A percentile compares a stretch with the other conserved stretches of the same genome.
Conservation (phyloP, 106 monocot genomes). For the Apostasia shenzhenica region DNA sequence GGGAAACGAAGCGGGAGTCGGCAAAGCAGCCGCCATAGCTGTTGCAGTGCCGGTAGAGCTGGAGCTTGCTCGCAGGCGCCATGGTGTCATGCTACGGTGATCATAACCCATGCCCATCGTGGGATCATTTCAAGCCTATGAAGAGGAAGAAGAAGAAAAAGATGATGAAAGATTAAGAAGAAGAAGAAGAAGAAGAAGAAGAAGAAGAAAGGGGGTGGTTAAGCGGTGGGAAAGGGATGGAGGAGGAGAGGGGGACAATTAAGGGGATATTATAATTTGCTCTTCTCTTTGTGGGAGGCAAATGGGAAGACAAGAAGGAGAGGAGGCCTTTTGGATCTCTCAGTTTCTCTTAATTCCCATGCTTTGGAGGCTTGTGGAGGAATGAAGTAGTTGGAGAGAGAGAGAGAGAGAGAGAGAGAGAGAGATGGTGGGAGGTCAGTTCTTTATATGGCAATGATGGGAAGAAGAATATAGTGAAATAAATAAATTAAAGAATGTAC, state of each 20-base stretch:
- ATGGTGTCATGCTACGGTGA: neutral
- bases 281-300: neutral
- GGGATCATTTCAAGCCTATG: too few species aligned
- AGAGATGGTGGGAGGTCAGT: conserved; percentile 4
- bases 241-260: neutral
- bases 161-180: too few species aligned
- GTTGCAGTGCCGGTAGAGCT: conserved; percentile 12
- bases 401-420: conserved; percentile 5
- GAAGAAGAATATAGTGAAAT: too few species aligned
- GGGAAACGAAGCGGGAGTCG: neutral
- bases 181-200: neutral
- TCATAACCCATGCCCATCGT: too few species aligned
- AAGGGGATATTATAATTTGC: too few species aligned
- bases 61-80: conserved; percentile 7
- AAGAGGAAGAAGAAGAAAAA: too few species aligned
- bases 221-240: neutral
- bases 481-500: too few species aligned
- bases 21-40: conserved; percentile 14
- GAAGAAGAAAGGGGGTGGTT: neutral
- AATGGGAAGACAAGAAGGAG: neutral
- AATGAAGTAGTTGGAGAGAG: conserved; percentile 2
- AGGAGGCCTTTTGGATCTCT: conserved; percentile 11
- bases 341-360: conserved; percentile 13
- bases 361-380: conserved; percentile 12
- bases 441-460: neutral